Conservation (phyloP, 2,329 filamentous ascomycete genomes). For the Calonectria ilicicola region DNA sequence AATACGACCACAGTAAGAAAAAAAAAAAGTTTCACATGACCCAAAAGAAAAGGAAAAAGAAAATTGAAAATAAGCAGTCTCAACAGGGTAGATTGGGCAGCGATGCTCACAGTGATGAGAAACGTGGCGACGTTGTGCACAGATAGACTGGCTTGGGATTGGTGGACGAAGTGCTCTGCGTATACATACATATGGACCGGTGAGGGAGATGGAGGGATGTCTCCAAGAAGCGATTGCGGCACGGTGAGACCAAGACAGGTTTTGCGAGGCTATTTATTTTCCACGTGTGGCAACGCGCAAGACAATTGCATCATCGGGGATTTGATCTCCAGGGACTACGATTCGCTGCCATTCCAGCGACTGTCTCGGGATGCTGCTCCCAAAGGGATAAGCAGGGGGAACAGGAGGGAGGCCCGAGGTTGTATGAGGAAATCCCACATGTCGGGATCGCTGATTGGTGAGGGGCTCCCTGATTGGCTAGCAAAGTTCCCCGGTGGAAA, state of each 20-base stretch:
- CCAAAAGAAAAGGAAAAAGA: background rate
- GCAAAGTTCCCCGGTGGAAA: constrained; percentile 43
- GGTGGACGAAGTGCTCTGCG: constrained; percentile 1
- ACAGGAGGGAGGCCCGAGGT: background rate
- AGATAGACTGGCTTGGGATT: background rate
- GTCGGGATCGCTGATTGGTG: constrained; percentile 8
- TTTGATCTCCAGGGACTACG: background rate
- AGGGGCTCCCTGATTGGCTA: constrained; percentile 40
- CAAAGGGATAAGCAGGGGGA: background rate
- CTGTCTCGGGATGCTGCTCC: background rate
- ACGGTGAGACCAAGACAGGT: background rate
- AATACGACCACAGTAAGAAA: constrained; percentile 14
- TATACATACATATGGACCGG: background rate
- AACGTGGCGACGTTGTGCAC: background rate
- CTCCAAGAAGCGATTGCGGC: background rate
- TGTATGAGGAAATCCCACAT: background rate
- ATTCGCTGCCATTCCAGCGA: background rate
- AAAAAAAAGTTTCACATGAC: background rate
- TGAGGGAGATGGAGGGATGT: background rate
- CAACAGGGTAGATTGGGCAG: background rate
- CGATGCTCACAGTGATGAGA: background rate
- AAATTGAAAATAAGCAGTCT: too few relatives aligned
- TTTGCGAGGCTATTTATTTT: background rate
- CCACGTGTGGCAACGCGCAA: background rate
- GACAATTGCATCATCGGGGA: background rate